phyloP scores from a whole-genome alignment of 441 rosid species.

The Erodium moschatum region DNA sequence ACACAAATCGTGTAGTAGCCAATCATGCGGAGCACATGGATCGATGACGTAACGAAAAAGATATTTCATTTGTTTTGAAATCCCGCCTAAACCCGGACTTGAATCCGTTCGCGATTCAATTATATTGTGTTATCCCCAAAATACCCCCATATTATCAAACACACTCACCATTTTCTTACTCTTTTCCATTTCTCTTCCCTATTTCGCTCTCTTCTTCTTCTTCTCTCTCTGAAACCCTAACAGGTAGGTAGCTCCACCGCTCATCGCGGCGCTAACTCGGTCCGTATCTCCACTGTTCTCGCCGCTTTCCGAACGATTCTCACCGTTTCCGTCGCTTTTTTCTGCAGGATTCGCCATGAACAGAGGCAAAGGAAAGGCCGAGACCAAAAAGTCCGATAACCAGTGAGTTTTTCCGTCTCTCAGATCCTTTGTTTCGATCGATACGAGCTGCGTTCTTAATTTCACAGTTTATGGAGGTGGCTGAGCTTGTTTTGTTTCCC shows the following conservation, averaged over 20 bases:
- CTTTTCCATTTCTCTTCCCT: not conserved
- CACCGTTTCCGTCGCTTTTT: slow-evolving; percentile 8
- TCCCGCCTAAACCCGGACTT: slow-evolving; percentile 38
- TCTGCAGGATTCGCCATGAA: slow-evolving; percentile 52
- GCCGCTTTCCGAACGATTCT: slow-evolving; percentile 13
- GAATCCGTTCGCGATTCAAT: no score
- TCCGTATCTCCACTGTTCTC: slow-evolving; percentile 10
- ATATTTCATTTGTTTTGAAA: no score
- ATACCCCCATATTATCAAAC: slow-evolving; percentile 10
- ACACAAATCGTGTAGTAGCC: not conserved
- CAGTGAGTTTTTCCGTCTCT: slow-evolving; percentile 29
- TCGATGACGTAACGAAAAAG: slow-evolving; percentile 27
- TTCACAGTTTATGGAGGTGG: no score
- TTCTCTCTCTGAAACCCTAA: slow-evolving; percentile 26
- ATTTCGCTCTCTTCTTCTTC: not conserved
- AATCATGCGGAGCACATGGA: slow-evolving; percentile 10
- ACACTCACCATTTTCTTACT: not conserved
- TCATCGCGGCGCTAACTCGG: slow-evolving; percentile 17
- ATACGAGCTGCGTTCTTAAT: no score
- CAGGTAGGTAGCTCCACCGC: slow-evolving; percentile 26
- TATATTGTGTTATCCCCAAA: not conserved
- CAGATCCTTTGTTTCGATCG: not conserved
- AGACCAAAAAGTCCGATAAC: slow-evolving; percentile 16
- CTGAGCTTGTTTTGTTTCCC: no score
- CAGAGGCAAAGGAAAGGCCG: slow-evolving; percentile 42